phyloP scores from a whole-genome alignment of 345 rosid genomes.

The Raphanus raphanistrum region DNA sequence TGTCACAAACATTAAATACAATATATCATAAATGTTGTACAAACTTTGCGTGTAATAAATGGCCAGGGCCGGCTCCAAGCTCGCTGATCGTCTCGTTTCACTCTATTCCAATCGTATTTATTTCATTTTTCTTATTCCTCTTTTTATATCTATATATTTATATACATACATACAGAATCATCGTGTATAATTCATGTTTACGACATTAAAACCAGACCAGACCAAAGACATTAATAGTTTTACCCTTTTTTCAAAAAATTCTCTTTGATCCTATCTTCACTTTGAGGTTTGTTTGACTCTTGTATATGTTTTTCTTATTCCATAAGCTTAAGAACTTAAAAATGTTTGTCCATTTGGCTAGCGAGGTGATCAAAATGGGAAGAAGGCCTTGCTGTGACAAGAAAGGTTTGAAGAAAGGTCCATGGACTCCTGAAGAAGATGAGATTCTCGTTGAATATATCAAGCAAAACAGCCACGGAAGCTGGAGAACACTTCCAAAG shows the following conservation, averaged over 20 bases:
- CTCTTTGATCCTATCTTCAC: conserved; percentile 29
- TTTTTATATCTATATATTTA: no score
- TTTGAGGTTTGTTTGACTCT: conserved; percentile 29
- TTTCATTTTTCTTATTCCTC: neutral
- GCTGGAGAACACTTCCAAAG: conserved; percentile 93
- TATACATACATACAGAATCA: no score
- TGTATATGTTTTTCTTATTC: neutral
- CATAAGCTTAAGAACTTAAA: neutral
- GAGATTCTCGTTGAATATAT: conserved; percentile 70
- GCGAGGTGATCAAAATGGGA: conserved; percentile 49
- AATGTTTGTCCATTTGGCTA: neutral
- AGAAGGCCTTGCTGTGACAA: conserved; percentile 87
- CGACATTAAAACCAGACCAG: conserved; percentile 41
- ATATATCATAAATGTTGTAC: conserved; percentile 24
- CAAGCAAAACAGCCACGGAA: conserved; percentile 79
- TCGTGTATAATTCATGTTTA: conserved; percentile 21
- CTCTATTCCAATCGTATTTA: conserved; percentile 1
- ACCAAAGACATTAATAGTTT: conserved; percentile 33
- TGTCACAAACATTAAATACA: conserved; percentile 37
- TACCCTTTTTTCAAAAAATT: conserved; percentile 16
- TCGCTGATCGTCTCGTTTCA: conserved; percentile 44
- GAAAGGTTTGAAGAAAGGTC: conserved; percentile 90
- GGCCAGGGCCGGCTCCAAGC: conserved; percentile 56
- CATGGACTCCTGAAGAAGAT: conserved; percentile 96
- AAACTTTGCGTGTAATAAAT: conserved; percentile 38